These are phyloP conservation scores for Leccinum ochraceum DNA, from an alignment of 768 basidiomycete species.

Conservation along the genomic window DNA sequence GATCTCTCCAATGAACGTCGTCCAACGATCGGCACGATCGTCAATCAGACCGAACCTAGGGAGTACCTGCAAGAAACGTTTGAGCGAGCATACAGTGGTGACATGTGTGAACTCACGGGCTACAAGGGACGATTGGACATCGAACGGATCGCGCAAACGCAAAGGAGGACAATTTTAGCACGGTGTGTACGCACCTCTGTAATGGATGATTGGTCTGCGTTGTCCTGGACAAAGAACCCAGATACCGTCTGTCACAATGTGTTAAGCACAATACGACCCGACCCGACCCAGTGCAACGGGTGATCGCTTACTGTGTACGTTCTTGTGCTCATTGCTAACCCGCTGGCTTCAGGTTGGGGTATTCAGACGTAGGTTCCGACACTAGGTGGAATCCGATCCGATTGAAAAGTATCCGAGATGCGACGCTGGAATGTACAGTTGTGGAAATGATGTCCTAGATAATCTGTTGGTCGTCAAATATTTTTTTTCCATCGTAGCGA, in stretches of 20 bases:
- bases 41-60: slow-evolving; percentile 40
- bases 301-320: slow-evolving; percentile 19
- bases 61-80: slow-evolving; percentile 14
- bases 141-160: not conserved
- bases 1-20: slow-evolving; percentile 41
- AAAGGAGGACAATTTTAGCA: not conserved
- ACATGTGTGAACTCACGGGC: slow-evolving; percentile 15
- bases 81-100: not conserved
- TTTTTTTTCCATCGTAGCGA: not conserved
- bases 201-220: not conserved
- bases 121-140: not conserved
- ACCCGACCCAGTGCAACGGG: not conserved
- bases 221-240: slow-evolving; percentile 27
- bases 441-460: not conserved
- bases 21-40: slow-evolving; percentile 49
- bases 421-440: not conserved
- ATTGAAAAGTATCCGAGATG: not conserved
- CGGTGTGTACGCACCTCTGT: slow-evolving; percentile 9
- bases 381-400: not conserved
- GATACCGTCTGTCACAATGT: slow-evolving; percentile 13
- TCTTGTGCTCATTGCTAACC: slow-evolving; percentile 5
- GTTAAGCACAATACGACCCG: not conserved
- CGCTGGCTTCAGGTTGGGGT: not conserved
- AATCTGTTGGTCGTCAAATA: not conserved
- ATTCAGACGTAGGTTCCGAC: not conserved